Evolutionary conservation across 208 protist genomes (phyloP), one percentile per base, ranked within the genome.

Genomic region (Leishmania major): DNA sequence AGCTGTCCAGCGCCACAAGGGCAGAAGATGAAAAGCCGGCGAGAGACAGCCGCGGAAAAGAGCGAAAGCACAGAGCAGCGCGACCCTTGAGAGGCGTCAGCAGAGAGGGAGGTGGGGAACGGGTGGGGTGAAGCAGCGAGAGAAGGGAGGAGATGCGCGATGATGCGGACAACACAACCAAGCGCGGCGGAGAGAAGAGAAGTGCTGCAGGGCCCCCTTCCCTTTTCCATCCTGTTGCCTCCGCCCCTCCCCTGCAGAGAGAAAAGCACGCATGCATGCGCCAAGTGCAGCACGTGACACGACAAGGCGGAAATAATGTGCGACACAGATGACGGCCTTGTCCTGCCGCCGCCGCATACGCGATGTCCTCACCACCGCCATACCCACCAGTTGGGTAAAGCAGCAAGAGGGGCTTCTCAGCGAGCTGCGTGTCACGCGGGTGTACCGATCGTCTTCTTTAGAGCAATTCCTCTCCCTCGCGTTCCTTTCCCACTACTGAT

Each of bases 51-150:
- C 70, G n/a, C 45, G 80, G 57, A n/a, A 78, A 28, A 88, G 31
- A 86, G 77, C 31, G n/a, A 60, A 17, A 73, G 77, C 43, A 62
- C 59, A 64, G 53, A 64, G 59, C 45, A 73, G 22, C 64, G 25
- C 25, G 17, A 47, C 35, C 57, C 35, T 35, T 40, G 64, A 59
- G 51, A 49, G 22, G n/a, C 3, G 17, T 17, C 22, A 31, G 53
- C 13, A 53, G 64, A 69, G 64, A 40, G 31, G 59, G n/a, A 28
- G 11, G 59, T 35, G 59, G 28, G 28, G 7, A 28, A 31, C n/a
- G 28, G 28, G 19, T 25, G 59, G 25, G 25, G 57, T 62, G 57
- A 62, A 31, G 15, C 3, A 15, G 62, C 3, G 62, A 22, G 10
- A 19, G 62, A 8, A 40, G 15, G 13, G 25, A 28, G 0, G 31